These are phyloP conservation scores for Biscutella laevigata DNA, from an alignment of 441 rosid species.

Conservation along the genomic window DNA sequence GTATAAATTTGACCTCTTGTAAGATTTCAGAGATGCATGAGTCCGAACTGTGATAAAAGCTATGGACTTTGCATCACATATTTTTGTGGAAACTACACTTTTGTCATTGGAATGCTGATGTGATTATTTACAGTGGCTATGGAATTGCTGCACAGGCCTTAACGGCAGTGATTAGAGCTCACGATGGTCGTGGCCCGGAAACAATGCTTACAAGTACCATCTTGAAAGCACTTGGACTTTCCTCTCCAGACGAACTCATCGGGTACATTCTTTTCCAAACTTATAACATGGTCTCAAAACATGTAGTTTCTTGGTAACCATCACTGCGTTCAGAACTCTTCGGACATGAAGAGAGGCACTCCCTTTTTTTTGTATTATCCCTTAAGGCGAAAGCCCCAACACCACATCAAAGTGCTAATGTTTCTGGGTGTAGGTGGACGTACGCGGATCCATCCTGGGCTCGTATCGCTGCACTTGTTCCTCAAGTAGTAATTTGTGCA, in stretches of 20 bases:
- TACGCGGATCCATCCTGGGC: constrained; percentile 35
- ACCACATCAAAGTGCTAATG: neutral
- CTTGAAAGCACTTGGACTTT: constrained; percentile 54
- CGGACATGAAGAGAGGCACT: neutral
- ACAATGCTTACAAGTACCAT: constrained; percentile 64
- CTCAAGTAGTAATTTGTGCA: constrained; percentile 29
- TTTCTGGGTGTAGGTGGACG: constrained; percentile 27
- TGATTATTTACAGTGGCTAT: constrained; percentile 75
- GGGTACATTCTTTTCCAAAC: constrained; percentile 41
- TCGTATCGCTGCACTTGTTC: constrained; percentile 33
- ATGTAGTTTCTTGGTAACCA: neutral
- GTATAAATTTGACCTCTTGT: neutral
- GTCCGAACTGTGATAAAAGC: neutral
- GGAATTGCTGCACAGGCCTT: constrained; percentile 93
- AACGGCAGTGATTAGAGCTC: constrained; percentile 76
- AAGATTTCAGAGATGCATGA: neutral
- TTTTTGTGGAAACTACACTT: neutral
- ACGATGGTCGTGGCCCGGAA: constrained; percentile 87
- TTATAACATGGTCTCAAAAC: neutral
- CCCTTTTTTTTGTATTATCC: neutral
- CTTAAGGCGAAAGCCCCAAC: neutral
- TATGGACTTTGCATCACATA: neutral
- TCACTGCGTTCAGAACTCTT: constrained; percentile 5
- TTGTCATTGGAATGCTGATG: neutral
- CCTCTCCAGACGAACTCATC: constrained; percentile 82